Evolutionary conservation across 129 eudicot species (phyloP).

Genomic region (Lactuca sativa): DNA sequence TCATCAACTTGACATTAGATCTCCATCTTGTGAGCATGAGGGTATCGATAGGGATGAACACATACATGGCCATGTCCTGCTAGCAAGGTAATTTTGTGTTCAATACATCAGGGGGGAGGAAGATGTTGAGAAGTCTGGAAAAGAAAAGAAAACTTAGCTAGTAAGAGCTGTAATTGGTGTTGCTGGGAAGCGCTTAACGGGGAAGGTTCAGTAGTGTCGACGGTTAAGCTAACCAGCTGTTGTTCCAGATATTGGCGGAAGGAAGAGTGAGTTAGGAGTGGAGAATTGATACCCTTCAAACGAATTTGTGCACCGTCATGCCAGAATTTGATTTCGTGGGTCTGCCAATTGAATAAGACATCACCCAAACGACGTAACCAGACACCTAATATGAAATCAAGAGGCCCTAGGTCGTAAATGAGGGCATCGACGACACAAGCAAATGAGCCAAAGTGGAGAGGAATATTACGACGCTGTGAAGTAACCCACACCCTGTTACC

Average conservation of each 20-base stretch:
- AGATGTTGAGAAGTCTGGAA: not conserved
- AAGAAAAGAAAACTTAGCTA: not conserved
- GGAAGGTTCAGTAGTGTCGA: not conserved
- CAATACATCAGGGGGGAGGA: not conserved
- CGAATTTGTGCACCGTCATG: not conserved
- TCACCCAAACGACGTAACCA: not conserved
- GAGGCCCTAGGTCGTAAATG: not conserved
- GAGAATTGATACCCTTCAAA: not conserved
- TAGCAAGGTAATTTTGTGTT: not conserved
- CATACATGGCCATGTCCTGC: not conserved
- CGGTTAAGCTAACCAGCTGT: not conserved
- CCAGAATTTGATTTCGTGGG: not conserved
- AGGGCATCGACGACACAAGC: not conserved
- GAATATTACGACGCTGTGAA: not conserved
- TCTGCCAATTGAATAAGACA: not conserved
- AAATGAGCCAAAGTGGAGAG: not conserved
- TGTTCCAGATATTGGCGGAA: not conserved
- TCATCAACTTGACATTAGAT: not conserved
- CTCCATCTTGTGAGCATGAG: not conserved
- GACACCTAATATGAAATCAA: not conserved
- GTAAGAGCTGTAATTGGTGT: not conserved
- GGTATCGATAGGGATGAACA: not conserved
- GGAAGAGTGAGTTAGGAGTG: not conserved
- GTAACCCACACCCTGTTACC: not conserved
- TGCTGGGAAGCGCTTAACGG: not conserved